Base-by-base conservation (phyloP, 1,284 basidiomycete genomes). In the Boletellus deceptivus region DNA sequence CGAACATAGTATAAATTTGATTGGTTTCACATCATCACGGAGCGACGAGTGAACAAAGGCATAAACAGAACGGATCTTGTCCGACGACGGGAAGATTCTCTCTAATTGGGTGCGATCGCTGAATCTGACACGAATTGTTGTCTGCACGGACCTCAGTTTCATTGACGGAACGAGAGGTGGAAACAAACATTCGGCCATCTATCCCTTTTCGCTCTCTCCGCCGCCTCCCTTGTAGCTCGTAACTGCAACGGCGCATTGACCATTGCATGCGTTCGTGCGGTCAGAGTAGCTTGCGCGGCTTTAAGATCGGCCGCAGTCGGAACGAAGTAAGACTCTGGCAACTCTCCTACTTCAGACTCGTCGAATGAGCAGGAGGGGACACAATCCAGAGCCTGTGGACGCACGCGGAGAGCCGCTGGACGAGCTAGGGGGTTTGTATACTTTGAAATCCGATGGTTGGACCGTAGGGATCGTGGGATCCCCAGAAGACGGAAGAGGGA, bases 81-180 rank as follows among this genome's bases (percentile, higher is more conserved):
- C 82, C 1, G 78, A 79, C 6, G 89, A 90, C 1, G 81, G 75
- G 61, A 95, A 93, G 0, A 72, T 69, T 57, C 81, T 83, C 71
- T 96, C 92, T n/a, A 96, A 75, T 63, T 89, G 83, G 5, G 84
- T 90, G 40, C 87, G 79, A 68, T 94, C 89, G 27, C 82, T 74
- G 65, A 95, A 95, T 56, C 80, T 80, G 56, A 96, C 71, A 18
- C 93, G 83, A 56, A 96, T 89, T 0, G 78, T 86, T 3, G 90
- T 90, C 86, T 93, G 55, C 18, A 53, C 22, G 42, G 13, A 41
- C 17, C 37, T 67, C 34, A 62, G 53, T 18, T 43, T 22, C 11
- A 42, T 47, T 44, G 2, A 37, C 4, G 17, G n/a, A 7, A 35
- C 13, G 8, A 44, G 38, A 16, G 17, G 39, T n/a, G 38, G 27